phyloP scores from a whole-genome alignment of 768 basidiomycete genomes.

The Collybia sordida region DNA sequence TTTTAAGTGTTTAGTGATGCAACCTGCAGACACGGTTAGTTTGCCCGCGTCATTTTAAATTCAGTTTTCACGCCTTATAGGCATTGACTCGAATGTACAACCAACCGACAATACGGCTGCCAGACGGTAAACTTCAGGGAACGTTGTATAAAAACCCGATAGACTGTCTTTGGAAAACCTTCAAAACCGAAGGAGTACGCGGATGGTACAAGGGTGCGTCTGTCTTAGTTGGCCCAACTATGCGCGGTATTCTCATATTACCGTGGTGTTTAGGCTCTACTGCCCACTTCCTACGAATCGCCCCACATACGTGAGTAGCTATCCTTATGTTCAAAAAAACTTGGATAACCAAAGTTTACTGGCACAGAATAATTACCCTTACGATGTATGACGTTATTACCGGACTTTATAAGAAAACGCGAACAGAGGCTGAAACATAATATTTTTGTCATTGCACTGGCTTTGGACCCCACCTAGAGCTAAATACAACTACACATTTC shows the following conservation, averaged over 20 bases:
- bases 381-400: slow-evolving; percentile 84
- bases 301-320: slow-evolving; percentile 45
- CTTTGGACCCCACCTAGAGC: too few species aligned
- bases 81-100: slow-evolving; percentile 96
- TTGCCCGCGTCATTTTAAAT: slow-evolving; percentile 1
- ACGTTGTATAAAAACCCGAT: slow-evolving; percentile 88
- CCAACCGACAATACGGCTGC: slow-evolving; percentile 75
- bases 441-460: too few species aligned
- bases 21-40: slow-evolving; percentile 84
- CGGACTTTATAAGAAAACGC: slow-evolving; percentile 58
- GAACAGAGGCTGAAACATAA: slow-evolving; percentile 8
- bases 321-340: background rate
- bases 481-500: background rate
- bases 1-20: slow-evolving; percentile 83
- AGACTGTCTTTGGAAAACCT: slow-evolving; percentile 96
- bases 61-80: slow-evolving; percentile 30
- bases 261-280: slow-evolving; percentile 63
- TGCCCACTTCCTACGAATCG: slow-evolving; percentile 91
- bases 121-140: slow-evolving; percentile 72
- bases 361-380: slow-evolving; percentile 78
- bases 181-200: slow-evolving; percentile 81
- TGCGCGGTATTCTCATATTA: background rate
- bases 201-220: slow-evolving; percentile 93
- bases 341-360: too few species aligned
- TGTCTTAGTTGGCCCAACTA: background rate